Percentiles rank a stretch among this genome's conserved stretches.
phyloP scores from a whole-genome alignment of 371 early-diverging fungal species.

The Haplosporangium sp. region DNA sequence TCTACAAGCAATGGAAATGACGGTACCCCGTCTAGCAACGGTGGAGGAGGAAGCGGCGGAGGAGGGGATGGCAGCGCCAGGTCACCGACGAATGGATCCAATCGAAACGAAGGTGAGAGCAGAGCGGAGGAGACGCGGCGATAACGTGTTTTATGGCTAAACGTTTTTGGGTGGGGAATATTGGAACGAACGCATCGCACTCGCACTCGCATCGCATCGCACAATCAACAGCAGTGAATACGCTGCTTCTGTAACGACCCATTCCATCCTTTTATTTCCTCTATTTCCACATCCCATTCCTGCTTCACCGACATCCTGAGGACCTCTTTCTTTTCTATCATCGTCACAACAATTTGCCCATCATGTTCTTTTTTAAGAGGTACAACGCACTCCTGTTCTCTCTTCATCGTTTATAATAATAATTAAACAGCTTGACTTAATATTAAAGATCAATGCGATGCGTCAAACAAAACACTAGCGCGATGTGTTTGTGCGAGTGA shows the following conservation, averaged over 20 bases:
- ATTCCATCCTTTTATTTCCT: neutral
- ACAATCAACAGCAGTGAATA: too few species aligned
- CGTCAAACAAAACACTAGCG: too few species aligned
- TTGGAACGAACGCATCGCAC: too few species aligned
- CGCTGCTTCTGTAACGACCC: neutral
- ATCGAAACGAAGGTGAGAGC: slow-evolving; percentile 50
- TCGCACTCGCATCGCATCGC: neutral
- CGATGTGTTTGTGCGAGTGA: too few species aligned
- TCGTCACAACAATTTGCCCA: neutral
- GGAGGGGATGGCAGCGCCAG: slow-evolving; percentile 3
- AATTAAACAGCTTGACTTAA: neutral
- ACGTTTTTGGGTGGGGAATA: neutral
- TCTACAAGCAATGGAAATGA: neutral
- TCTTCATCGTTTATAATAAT: neutral
- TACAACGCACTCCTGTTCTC: neutral
- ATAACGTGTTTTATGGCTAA: slow-evolving; percentile 1
- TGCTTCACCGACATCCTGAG: too few species aligned
- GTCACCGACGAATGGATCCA: slow-evolving; percentile 19
- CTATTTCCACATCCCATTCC: too few species aligned
- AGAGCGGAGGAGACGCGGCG: slow-evolving; percentile 21
- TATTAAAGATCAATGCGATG: neutral
- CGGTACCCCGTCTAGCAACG: neutral
- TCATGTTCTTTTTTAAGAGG: neutral
- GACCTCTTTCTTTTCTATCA: neutral
- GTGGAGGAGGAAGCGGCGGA: slow-evolving; percentile 3